phyloP scores from a whole-genome alignment of 331 rosid genomes.

The Pyrus hybrid region DNA sequence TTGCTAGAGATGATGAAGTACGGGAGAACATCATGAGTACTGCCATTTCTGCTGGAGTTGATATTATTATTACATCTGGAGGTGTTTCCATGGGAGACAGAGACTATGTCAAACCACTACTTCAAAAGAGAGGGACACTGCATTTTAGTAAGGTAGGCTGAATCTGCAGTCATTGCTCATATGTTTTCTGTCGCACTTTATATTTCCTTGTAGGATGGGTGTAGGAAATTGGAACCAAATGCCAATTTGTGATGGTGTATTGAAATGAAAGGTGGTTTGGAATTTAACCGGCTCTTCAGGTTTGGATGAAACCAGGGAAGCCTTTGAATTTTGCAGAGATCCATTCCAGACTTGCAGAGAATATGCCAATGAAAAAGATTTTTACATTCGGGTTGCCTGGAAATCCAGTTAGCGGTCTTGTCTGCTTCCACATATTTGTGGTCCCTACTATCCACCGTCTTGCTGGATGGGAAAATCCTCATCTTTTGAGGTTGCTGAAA shows the following conservation, averaged over 20 bases:
- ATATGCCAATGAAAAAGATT: constrained; percentile 21
- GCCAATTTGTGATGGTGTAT: not conserved
- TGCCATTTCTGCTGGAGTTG: constrained; percentile 65
- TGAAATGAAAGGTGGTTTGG: not conserved
- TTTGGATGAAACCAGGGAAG: constrained; percentile 84
- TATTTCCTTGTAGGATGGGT: too few species aligned
- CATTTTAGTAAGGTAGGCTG: constrained; percentile 56
- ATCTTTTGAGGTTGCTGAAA: constrained; percentile 52
- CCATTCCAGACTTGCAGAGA: constrained; percentile 29
- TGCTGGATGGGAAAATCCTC: constrained; percentile 82
- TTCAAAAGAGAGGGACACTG: constrained; percentile 60
- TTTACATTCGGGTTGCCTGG: constrained; percentile 92
- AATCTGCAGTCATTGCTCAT: not conserved
- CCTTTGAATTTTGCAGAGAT: constrained; percentile 82
- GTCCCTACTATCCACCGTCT: constrained; percentile 77
- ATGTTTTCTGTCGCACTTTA: not conserved
- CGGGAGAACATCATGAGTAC: constrained; percentile 59
- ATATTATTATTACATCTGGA: constrained; percentile 87
- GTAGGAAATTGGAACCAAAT: not conserved
- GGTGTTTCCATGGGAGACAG: constrained; percentile 99
- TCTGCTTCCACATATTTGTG: constrained; percentile 75
- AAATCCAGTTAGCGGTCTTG: constrained; percentile 83
- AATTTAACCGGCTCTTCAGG: constrained; percentile 42
- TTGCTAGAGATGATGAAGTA: constrained; percentile 67
- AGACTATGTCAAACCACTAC: constrained; percentile 75